These are phyloP conservation scores for Mycena polygramma DNA, from an alignment of 768 basidiomycete species.

Conservation along the genomic window DNA sequence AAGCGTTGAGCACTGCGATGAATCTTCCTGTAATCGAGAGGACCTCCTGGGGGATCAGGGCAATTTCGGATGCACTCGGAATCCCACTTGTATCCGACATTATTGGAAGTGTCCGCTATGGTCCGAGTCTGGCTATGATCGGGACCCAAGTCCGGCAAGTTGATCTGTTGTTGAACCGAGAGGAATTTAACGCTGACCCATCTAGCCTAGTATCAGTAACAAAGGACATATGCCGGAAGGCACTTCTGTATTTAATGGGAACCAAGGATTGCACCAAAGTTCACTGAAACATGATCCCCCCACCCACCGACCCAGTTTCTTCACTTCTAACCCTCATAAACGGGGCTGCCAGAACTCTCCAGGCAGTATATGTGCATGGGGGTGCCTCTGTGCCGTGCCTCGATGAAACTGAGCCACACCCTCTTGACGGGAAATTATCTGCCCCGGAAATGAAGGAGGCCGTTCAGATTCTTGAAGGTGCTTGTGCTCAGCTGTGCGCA, in stretches of 20 bases:
- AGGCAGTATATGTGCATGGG: slow-evolving; percentile 31
- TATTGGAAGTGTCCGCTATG: no score
- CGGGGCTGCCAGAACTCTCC: slow-evolving; percentile 34
- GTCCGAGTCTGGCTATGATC: no score
- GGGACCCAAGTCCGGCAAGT: no score
- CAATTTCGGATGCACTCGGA: no score
- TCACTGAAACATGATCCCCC: slow-evolving; percentile 9
- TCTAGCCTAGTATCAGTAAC: no score
- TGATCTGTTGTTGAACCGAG: no score
- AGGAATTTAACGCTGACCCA: no score
- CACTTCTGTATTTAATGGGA: slow-evolving; percentile 5
- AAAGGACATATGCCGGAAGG: slow-evolving; percentile 8
- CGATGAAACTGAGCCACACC: slow-evolving; percentile 40
- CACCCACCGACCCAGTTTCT: slow-evolving; percentile 27
- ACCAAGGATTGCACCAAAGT: background rate
- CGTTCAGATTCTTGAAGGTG: slow-evolving; percentile 44
- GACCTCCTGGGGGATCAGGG: no score
- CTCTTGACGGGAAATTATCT: slow-evolving; percentile 38
- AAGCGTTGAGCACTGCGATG: no score
- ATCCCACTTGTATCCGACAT: no score
- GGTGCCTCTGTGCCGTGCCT: slow-evolving; percentile 38
- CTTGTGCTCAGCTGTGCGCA: slow-evolving; percentile 45
- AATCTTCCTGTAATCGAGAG: no score
- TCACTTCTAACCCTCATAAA: slow-evolving; percentile 36
- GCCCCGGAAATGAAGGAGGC: slow-evolving; percentile 40